Conservation (phyloP, 805 yeast species). For the Metschnikowia noctiluminum region DNA sequence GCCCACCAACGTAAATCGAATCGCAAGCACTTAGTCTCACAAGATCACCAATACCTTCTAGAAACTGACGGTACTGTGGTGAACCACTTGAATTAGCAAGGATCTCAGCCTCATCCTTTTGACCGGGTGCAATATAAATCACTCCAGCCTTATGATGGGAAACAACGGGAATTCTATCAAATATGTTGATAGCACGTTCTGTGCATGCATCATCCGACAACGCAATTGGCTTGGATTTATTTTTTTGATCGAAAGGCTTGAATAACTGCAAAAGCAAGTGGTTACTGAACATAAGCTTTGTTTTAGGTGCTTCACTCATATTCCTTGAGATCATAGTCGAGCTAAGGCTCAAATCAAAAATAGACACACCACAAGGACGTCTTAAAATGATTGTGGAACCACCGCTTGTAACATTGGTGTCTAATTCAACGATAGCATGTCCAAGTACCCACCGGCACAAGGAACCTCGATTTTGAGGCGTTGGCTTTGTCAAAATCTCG, state of each 20-base stretch:
- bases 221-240: slow-evolving; percentile 43
- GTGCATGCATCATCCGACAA: slow-evolving; percentile 47
- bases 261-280: slow-evolving; percentile 51
- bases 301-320: slow-evolving; percentile 10
- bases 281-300: slow-evolving; percentile 28
- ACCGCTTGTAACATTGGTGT: slow-evolving; percentile 51
- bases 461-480: slow-evolving; percentile 5
- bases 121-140: slow-evolving; percentile 69
- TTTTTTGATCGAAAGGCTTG: slow-evolving; percentile 37
- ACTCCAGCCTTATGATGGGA: slow-evolving; percentile 79
- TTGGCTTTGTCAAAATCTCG: slow-evolving; percentile 29
- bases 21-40: slow-evolving; percentile 52
- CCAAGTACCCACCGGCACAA: slow-evolving; percentile 60
- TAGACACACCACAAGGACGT: slow-evolving; percentile 63
- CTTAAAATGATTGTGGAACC: slow-evolving; percentile 50
- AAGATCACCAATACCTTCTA: slow-evolving; percentile 56
- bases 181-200: slow-evolving; percentile 49
- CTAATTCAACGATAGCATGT: slow-evolving; percentile 51
- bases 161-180: slow-evolving; percentile 76
- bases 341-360: slow-evolving; percentile 44
- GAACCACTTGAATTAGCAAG: slow-evolving; percentile 66
- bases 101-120: slow-evolving; percentile 59
- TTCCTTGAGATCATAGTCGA: slow-evolving; percentile 15
- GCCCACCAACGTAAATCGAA: slow-evolving; percentile 67
- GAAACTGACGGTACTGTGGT: slow-evolving; percentile 53